Percentiles rank a stretch among this genome's conserved stretches.
phyloP scores from a whole-genome alignment of 495 filamentous ascomycete species.

The Aspergillus incahuasiensis region DNA sequence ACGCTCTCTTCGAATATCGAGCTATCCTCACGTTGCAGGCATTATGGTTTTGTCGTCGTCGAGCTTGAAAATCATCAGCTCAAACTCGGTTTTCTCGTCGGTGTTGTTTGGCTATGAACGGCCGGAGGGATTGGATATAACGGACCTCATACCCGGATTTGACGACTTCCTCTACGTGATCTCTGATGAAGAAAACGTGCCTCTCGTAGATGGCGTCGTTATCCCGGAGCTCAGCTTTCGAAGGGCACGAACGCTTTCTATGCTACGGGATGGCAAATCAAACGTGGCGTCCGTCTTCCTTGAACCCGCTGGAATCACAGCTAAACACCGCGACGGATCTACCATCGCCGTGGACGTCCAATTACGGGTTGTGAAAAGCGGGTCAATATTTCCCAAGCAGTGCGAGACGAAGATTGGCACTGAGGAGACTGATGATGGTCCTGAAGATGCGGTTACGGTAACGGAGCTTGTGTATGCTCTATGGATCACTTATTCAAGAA shows the following conservation, averaged over 20 bases:
- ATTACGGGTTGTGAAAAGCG: constrained; percentile 90
- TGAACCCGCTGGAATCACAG: constrained; percentile 74
- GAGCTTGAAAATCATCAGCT: constrained; percentile 75
- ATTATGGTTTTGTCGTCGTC: constrained; percentile 84
- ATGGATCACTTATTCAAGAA: constrained; percentile 94
- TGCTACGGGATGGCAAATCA: constrained; percentile 72
- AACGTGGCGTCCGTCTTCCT: constrained; percentile 69
- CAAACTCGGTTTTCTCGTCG: constrained; percentile 89
- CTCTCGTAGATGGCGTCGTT: constrained; percentile 87
- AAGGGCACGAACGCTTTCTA: constrained; percentile 76
- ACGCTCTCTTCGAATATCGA: constrained; percentile 72
- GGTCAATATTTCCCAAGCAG: constrained; percentile 48
- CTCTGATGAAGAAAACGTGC: constrained; percentile 78
- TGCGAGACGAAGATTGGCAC: constrained; percentile 34
- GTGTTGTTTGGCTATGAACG: constrained; percentile 84
- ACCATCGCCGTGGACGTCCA: constrained; percentile 92
- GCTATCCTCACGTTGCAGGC: constrained; percentile 94
- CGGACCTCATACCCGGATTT: constrained; percentile 79
- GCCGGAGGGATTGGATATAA: constrained; percentile 74
- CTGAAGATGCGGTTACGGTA: constrained; percentile 41
- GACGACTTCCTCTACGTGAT: constrained; percentile 75
- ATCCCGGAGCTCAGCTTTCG: constrained; percentile 95
- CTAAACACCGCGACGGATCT: constrained; percentile 82
- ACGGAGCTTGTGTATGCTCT: constrained; percentile 88
- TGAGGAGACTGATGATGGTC: constrained; percentile 33